A percentile compares a stretch with the other conserved stretches of the same genome.
phyloP scores from a whole-genome alignment of 2,329 filamentous ascomycete genomes.

The Exserohilum turcica region DNA sequence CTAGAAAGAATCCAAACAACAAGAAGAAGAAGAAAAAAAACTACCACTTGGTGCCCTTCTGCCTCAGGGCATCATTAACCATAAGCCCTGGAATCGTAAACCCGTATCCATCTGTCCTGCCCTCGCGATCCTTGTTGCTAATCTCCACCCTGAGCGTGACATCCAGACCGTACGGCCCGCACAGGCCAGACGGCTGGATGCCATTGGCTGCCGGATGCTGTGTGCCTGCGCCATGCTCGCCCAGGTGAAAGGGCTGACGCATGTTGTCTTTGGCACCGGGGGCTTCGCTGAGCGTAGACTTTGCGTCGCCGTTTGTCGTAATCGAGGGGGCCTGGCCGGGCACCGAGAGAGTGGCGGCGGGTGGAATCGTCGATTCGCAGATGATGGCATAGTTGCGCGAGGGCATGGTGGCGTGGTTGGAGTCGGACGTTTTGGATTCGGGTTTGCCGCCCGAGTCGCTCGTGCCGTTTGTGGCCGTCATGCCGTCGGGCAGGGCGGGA shows the following conservation, averaged over 20 bases:
- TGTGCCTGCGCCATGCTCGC: slow-evolving; percentile 80
- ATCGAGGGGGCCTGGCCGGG: slow-evolving; percentile 29
- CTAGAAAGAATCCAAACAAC: too few species aligned
- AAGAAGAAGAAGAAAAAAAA: slow-evolving; percentile 16
- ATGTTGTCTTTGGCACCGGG: slow-evolving; percentile 58
- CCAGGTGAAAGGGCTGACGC: slow-evolving; percentile 72
- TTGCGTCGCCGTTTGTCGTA: slow-evolving; percentile 33
- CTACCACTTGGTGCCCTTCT: slow-evolving; percentile 27
- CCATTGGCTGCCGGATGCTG: slow-evolving; percentile 71
- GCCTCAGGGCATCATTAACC: slow-evolving; percentile 18
- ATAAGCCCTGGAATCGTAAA: slow-evolving; percentile 55
- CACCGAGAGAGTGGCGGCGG: slow-evolving; percentile 22
- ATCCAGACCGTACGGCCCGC: slow-evolving; percentile 53
- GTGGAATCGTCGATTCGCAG: slow-evolving; percentile 54
- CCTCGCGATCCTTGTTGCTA: slow-evolving; percentile 50
- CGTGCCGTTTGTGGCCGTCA: slow-evolving; percentile 27
- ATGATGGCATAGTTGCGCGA: slow-evolving; percentile 69
- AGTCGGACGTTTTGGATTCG: slow-evolving; percentile 65
- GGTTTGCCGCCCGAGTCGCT: slow-evolving; percentile 32
- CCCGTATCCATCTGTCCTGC: slow-evolving; percentile 57
- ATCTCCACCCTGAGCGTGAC: slow-evolving; percentile 57
- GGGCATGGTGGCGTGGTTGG: slow-evolving; percentile 85
- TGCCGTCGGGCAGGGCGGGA: slow-evolving; percentile 48
- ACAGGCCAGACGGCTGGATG: slow-evolving; percentile 49
- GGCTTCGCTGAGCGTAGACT: slow-evolving; percentile 34